Evolutionary conservation across 352 stramenopile species (phyloP), one percentile per base, ranked within the genome.

Genomic region (Phytophthora megakarya): DNA sequence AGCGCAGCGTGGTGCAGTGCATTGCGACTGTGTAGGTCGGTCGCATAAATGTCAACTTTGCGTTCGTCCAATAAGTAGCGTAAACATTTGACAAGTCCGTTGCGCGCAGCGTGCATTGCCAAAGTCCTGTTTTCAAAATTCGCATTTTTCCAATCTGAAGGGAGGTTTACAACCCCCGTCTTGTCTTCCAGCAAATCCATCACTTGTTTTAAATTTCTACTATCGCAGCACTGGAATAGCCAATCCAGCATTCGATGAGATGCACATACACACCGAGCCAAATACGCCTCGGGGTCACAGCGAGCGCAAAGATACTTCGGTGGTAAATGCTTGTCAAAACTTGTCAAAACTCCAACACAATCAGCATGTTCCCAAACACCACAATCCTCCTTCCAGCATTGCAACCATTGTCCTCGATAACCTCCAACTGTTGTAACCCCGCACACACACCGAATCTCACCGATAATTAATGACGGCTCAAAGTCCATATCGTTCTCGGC

Each of bases 191-290:
- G 46, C 39, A 92, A 51, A 18, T 80, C 66, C 33, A 88, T 73
- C 3, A 92, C 33, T 13, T 88, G 76, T 9, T 65, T 65, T 5
- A 65, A 53, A 46, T 92, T 89, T 45, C 72, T 75, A 45, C 72
- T 88, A 25, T 84, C 70, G 26, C 81, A 92, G 51, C 84, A 90
- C 43, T 88, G 76, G 23, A 88, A 89, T 26, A 92, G 43, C 84
- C 84, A 92, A 38, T 78, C 61, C 25, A 83, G 39, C 42, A 81
- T 65, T 26, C 44, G 70, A 1, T 53, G 11, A 12, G 69, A 75
- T 2, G 75, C 75, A 23, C 61, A 47, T 4, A 48, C 28, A 26
- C 60, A 67, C 10, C 80, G 75, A n/a, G 42, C 28, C 18, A 65
- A 48, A 35, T 75, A 89, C 13, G 71, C 57, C 0, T 55, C 40